Evolutionary conservation across 164 flowering plant species (phyloP).

Genomic region (Dillenia suffruticosa): DNA sequence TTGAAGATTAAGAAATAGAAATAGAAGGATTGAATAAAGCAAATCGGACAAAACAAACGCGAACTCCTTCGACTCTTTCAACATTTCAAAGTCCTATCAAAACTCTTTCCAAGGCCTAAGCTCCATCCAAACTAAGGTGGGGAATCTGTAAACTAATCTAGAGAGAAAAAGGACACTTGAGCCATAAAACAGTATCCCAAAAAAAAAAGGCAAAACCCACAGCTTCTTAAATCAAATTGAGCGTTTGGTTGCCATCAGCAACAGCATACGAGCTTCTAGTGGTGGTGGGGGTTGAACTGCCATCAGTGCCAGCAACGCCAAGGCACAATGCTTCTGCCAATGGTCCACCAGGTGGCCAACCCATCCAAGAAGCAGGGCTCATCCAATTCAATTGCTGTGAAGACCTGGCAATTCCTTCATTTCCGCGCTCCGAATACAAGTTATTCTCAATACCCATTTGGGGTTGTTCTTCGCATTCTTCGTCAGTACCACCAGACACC

Average conservation of each 20-base stretch:
- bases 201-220: constrained; percentile 13
- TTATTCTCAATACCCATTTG: constrained; percentile 23
- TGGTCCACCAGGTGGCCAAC: constrained; percentile 71
- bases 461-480: constrained; percentile 15
- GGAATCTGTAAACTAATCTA: not conserved
- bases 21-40: no score
- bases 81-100: no score
- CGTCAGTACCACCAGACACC: constrained; percentile 34
- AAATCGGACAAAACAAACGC: no score
- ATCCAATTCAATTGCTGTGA: constrained; percentile 34
- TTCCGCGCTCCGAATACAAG: constrained; percentile 14
- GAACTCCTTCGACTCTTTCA: no score
- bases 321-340: constrained; percentile 72
- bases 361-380: constrained; percentile 38
- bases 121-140: no score
- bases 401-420: constrained; percentile 12
- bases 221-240: constrained; percentile 26
- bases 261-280: constrained; percentile 27
- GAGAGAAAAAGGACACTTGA: constrained; percentile 37
- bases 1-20: no score
- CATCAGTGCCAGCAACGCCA: constrained; percentile 18
- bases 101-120: no score
- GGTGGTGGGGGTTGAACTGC: constrained; percentile 10
- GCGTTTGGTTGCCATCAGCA: constrained; percentile 7
- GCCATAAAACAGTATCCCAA: constrained; percentile 32